Evolutionary conservation across 2,329 filamentous ascomycete species (phyloP), one percentile per base, ranked within the genome.

Genomic region (Alternaria brassicicola): DNA sequence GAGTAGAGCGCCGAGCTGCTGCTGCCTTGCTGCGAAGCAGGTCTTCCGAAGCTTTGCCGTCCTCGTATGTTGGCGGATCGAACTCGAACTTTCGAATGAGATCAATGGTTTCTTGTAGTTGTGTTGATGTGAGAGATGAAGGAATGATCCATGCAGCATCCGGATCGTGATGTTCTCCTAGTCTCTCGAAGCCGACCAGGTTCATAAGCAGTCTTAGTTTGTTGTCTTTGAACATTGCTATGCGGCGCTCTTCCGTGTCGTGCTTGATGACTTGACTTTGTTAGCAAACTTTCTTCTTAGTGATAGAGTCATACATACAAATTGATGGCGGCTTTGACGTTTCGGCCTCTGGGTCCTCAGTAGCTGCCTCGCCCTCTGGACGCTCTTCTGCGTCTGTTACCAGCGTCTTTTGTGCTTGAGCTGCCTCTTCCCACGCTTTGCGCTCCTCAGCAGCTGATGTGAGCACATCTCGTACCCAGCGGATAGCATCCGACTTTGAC

Each of bases 181-280:
- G 72, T 49, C 88, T 84, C 68, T 89, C 83, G 61, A 96, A 86
- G 0, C 90, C 91, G 17, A 89, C 82, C 0, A 95, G 83, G 1
- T 83, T 89, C 85, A 98, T 89, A 3, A 99, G 84, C 2, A 98
- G 86, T 31, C 93, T 89, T 2, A 98, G 84, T 69, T 94, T 89
- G 9, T 91, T 88, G 76, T 98, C 96, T 73, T 92, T 96, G 81
- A 96, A 96, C 78, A 97, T 88, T 25, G 92, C 89, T 21, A 84
- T 84, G 49, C 88, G 87, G 38, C 88, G 86, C 47, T 85, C 83
- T 43, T 90, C 86, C 39, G 85, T 87, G 56, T 89, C 87, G 0
- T 90, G 83, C 49, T 83, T 84, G 62, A 67, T 64, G 6, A 76
- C 67, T 63, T 55, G 12, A 4, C 1, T 21, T 19, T 43, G 30